Percentiles rank a stretch among this genome's conserved stretches.
phyloP scores from a whole-genome alignment of 2,329 filamentous ascomycete genomes.

The Aaosphaeria arxii region DNA sequence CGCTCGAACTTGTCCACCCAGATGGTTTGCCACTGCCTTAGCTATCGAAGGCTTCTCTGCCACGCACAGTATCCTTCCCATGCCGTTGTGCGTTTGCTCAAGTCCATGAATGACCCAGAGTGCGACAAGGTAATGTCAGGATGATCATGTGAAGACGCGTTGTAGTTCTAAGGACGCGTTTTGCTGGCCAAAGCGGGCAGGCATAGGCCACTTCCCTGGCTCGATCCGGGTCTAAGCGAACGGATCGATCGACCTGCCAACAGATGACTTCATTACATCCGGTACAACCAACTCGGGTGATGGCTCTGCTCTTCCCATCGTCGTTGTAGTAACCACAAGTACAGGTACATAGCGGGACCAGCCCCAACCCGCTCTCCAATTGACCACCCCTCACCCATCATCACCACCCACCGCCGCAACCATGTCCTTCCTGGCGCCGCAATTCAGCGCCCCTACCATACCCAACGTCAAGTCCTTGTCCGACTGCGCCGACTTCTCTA shows the following conservation, averaged over 20 bases:
- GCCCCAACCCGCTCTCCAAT: neutral
- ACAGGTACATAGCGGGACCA: neutral
- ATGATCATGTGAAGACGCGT: constrained; percentile 37
- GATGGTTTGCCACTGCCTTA: constrained; percentile 86
- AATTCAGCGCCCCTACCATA: constrained; percentile 46
- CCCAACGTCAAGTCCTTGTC: constrained; percentile 67
- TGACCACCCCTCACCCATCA: neutral
- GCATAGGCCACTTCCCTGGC: no score
- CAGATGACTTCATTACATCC: constrained; percentile 21
- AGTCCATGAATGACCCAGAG: neutral
- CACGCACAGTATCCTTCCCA: constrained; percentile 66
- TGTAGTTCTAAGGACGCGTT: constrained; percentile 16
- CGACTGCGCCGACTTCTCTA: constrained; percentile 74
- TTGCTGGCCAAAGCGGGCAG: no score
- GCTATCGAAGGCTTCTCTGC: constrained; percentile 93
- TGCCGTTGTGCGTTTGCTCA: constrained; percentile 6
- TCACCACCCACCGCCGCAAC: no score
- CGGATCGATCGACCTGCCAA: constrained; percentile 2
- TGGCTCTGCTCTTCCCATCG: no score
- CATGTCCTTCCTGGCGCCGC: no score
- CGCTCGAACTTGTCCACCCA: constrained; percentile 74
- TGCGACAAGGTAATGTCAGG: neutral
- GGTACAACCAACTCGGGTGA: constrained; percentile 6
- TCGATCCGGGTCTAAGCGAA: no score
- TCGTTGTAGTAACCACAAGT: neutral